Percentiles rank a stretch among this genome's conserved stretches.
Conservation (phyloP, 768 basidiomycete species). For the Boletellus sp. region DNA sequence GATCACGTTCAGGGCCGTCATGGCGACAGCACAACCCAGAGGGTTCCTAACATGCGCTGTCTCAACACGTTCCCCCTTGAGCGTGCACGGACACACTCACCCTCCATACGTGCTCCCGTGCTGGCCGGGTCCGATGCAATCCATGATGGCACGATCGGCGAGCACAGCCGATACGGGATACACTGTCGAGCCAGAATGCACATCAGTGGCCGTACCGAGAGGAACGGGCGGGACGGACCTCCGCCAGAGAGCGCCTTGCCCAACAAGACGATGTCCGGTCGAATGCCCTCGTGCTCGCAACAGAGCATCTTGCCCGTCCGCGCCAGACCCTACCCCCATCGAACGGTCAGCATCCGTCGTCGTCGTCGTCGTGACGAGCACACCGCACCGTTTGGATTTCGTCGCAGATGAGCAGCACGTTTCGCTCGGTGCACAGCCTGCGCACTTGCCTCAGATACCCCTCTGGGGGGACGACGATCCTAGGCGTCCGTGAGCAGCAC, state of each 20-base stretch:
- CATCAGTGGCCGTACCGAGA: slow-evolving; percentile 8
- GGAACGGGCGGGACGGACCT: slow-evolving; percentile 44
- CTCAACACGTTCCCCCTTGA: neutral
- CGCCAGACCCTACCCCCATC: slow-evolving; percentile 64
- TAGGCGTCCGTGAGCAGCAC: slow-evolving; percentile 26
- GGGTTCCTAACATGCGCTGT: slow-evolving; percentile 63
- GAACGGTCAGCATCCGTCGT: neutral
- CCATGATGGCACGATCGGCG: slow-evolving; percentile 88
- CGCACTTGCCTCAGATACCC: slow-evolving; percentile 81
- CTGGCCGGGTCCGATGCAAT: slow-evolving; percentile 91
- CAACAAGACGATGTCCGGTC: slow-evolving; percentile 88
- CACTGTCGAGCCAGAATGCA: slow-evolving; percentile 42
- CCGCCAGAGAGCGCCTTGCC: slow-evolving; percentile 98
- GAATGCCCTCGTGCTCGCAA: slow-evolving; percentile 80
- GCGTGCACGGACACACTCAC: slow-evolving; percentile 39
- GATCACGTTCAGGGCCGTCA: slow-evolving; percentile 89
- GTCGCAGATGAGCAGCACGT: slow-evolving; percentile 94
- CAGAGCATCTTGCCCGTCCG: slow-evolving; percentile 94
- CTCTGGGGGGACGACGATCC: slow-evolving; percentile 86
- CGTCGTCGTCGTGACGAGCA: neutral
- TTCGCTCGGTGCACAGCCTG: slow-evolving; percentile 85
- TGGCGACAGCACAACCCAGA: slow-evolving; percentile 92
- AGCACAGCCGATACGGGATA: slow-evolving; percentile 97
- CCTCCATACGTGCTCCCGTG: slow-evolving; percentile 97
- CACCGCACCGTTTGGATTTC: slow-evolving; percentile 90